Base-by-base conservation (phyloP, 2,329 filamentous ascomycete genomes). In the Trichoderma endophyticum region DNA sequence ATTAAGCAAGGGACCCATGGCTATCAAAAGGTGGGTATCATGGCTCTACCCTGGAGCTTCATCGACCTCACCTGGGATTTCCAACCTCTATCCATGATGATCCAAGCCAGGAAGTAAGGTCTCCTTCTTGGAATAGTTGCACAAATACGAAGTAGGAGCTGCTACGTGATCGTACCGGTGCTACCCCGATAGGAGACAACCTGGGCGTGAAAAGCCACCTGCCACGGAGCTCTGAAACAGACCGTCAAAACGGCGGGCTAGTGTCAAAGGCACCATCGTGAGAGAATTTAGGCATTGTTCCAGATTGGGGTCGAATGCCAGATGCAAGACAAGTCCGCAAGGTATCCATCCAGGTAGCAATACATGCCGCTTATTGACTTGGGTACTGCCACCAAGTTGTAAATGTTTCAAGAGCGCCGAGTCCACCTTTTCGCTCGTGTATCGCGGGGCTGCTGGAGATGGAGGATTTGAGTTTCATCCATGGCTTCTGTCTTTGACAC, bases 201-300 rank as follows among this genome's bases (percentile, higher is more conserved):
- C 18, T 21, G 9, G 24, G 8, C 6, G 18, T 32, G 39, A 60
- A 34, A 51, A 61, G 28, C 57, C 34, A 8, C 18, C 57, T 21
- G 24, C 57, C 30, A 21, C n/a, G 57, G 57, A 60, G 57, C 56
- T 66, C 61, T 72, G 71, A 72, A 72, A 72, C 71, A 70, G 63
- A 34, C 66, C 14, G 71, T 70, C 32, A 65, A 62, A 57, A 63
- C 57, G 28, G 28, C 43, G 56, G 39, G 30, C 51, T 62, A 69
- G 64, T 51, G 68, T 24, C 57, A 36, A 63, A 43, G 48, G 63
- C 56, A 61, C 57, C 66, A 54, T 62, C 39, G 65, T 69, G 67
- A 70, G 57, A 54, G 67, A 70, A 70, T 70, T 70, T 70, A 54
- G 66, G 43, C 71, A 70, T 70, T 72, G 65, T 70, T 70, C 71